These are phyloP conservation scores for Colletotrichum salicis DNA, from an alignment of 2,329 filamentous ascomycete species.

Conservation along the genomic window DNA sequence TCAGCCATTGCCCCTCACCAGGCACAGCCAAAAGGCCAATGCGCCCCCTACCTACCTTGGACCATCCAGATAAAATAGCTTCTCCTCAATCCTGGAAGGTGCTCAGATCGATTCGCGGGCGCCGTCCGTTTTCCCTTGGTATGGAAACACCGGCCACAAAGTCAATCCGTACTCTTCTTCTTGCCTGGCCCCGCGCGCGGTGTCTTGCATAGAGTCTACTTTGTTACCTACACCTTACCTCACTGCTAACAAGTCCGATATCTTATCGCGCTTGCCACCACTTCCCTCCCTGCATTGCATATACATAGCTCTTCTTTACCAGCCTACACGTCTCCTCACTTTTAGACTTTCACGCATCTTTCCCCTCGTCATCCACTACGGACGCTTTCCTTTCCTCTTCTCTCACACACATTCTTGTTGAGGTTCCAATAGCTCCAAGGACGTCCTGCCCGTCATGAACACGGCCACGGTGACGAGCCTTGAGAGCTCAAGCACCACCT, in stretches of 20 bases:
- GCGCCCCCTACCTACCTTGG: slow-evolving; percentile 12
- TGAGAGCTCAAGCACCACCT: slow-evolving; percentile 27
- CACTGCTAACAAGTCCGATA: slow-evolving; percentile 24
- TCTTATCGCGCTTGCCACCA: slow-evolving; percentile 36
- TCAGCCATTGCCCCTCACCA: slow-evolving; percentile 23
- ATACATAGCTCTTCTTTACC: slow-evolving; percentile 23
- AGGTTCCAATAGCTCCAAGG: slow-evolving; percentile 12
- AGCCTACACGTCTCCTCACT: slow-evolving; percentile 12
- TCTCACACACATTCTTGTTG: neutral
- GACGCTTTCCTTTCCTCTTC: neutral
- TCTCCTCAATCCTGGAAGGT: slow-evolving; percentile 13
- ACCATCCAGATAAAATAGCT: slow-evolving; percentile 23
- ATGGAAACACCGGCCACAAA: slow-evolving; percentile 29
- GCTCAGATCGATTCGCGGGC: slow-evolving; percentile 15
- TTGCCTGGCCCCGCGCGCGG: slow-evolving; percentile 6
- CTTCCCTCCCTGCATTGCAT: slow-evolving; percentile 31
- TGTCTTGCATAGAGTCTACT: slow-evolving; percentile 4
- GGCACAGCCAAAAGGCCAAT: slow-evolving; percentile 23
- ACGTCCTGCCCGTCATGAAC: slow-evolving; percentile 46
- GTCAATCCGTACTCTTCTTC: slow-evolving; percentile 19
- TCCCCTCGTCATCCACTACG: slow-evolving; percentile 15
- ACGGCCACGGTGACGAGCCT: slow-evolving; percentile 50
- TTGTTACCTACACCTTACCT: too few species aligned
- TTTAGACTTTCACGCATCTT: slow-evolving; percentile 16
- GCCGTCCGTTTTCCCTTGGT: slow-evolving; percentile 25